A percentile compares a stretch with the other conserved stretches of the same genome.
Conservation (phyloP, 495 filamentous ascomycete species). For the Talaromyces trachyspermus region DNA sequence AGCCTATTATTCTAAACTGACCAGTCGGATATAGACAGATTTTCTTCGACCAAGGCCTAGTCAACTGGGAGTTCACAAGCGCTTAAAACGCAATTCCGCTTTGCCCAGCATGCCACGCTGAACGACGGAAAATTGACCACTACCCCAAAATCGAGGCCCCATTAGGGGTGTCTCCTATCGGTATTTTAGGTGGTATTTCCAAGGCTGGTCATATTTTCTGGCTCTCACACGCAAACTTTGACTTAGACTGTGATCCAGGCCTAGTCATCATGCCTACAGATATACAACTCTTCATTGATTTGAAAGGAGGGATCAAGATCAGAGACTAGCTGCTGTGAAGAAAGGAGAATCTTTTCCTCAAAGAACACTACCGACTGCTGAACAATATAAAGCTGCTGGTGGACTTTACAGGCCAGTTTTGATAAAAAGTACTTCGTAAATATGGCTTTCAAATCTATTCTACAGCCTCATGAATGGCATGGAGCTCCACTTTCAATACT, state of each 20-base stretch:
- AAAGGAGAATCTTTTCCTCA: neutral
- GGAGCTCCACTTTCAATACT: neutral
- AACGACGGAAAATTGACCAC: too few species aligned
- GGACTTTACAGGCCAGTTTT: neutral
- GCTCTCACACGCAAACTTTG: too few species aligned
- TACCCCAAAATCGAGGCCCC: too few species aligned
- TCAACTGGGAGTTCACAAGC: neutral
- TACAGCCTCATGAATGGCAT: neutral
- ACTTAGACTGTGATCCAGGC: neutral
- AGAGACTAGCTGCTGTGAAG: neutral
- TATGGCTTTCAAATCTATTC: neutral
- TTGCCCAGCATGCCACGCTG: neutral
- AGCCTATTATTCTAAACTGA: too few species aligned
- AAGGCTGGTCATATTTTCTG: too few species aligned
- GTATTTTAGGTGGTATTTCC: too few species aligned
- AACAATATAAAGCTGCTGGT: neutral
- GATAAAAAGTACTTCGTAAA: neutral
- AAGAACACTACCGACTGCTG: neutral
- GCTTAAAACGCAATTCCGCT: neutral
- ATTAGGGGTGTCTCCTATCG: too few species aligned
- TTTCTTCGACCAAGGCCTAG: neutral
- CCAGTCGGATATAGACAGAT: slow-evolving; percentile 27
- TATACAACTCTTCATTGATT: neutral
- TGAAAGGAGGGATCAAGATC: neutral
- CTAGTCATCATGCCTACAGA: neutral